These are phyloP conservation scores for Phytophthora ramorum DNA, from an alignment of 352 stramenopile genomes.

Conservation along the genomic window DNA sequence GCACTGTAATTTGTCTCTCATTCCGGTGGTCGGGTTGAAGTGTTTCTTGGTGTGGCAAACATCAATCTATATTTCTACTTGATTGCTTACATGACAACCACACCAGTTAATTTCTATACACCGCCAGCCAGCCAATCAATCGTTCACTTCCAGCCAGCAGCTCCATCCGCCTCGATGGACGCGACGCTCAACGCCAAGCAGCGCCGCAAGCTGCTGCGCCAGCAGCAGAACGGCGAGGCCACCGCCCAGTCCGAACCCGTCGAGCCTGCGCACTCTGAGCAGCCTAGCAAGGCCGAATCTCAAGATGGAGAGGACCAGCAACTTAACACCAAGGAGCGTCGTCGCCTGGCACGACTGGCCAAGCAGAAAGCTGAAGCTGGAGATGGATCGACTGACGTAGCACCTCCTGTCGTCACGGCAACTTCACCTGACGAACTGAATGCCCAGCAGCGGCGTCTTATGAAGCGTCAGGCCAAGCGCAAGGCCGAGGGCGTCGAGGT, in stretches of 20 bases:
- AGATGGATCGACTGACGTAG: conserved; percentile 2
- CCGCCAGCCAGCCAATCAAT: conserved; percentile 15
- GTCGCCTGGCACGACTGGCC: conserved; percentile 30
- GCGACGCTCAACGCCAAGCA: conserved; percentile 78
- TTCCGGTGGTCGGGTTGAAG: too few species aligned
- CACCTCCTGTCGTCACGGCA: conserved; percentile 5
- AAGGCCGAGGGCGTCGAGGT: conserved; percentile 35
- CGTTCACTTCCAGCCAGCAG: conserved; percentile 14
- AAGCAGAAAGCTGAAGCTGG: conserved; percentile 25
- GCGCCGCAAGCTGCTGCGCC: conserved; percentile 70
- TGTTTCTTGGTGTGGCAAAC: too few species aligned
- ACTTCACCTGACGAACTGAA: conserved; percentile 33
- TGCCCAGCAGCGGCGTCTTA: conserved; percentile 62
- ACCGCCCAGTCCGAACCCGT: background rate
- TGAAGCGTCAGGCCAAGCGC: conserved; percentile 53
- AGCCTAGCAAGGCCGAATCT: background rate
- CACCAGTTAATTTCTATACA: conserved; percentile 7
- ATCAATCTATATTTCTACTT: background rate
- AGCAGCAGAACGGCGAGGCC: conserved; percentile 48
- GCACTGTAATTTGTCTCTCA: too few species aligned
- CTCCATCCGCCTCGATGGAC: conserved; percentile 14
- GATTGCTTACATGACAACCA: conserved; percentile 1
- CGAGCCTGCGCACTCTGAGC: background rate
- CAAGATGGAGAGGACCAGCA: background rate
- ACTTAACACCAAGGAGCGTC: conserved; percentile 38